phyloP scores from a whole-genome alignment of 768 basidiomycete genomes.

The Exsudoporus frostii region DNA sequence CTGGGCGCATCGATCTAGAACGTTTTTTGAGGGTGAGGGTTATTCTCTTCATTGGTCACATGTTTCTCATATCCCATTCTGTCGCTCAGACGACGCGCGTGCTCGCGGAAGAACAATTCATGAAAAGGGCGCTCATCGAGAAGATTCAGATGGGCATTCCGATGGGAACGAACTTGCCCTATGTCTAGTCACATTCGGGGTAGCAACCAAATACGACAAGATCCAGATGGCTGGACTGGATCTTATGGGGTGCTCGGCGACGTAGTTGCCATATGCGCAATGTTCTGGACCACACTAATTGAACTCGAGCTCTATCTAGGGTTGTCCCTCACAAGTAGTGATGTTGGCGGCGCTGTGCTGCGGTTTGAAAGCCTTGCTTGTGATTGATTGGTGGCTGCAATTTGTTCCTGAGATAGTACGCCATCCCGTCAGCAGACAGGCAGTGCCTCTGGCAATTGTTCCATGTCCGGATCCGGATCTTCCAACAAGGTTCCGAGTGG shows the following conservation, averaged over 20 bases:
- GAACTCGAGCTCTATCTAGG: conserved; percentile 23
- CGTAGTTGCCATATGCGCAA: conserved; percentile 36
- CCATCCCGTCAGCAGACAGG: conserved; percentile 22
- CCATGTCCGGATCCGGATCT: conserved; percentile 31
- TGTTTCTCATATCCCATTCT: conserved; percentile 14
- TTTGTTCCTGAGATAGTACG: conserved; percentile 26
- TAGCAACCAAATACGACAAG: conserved; percentile 24
- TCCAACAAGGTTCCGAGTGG: conserved; percentile 29
- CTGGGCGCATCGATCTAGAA: conserved; percentile 90
- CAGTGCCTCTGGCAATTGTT: conserved; percentile 32
- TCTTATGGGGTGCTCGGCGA: conserved; percentile 34
- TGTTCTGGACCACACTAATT: conserved; percentile 30
- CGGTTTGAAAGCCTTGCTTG: conserved; percentile 15
- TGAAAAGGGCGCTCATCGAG: conserved; percentile 92
- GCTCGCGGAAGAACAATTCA: conserved; percentile 93
- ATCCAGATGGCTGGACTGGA: conserved; percentile 24
- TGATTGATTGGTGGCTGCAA: conserved; percentile 29
- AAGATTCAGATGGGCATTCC: conserved; percentile 73
- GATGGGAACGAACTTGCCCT: conserved; percentile 41
- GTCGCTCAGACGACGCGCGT: conserved; percentile 68
- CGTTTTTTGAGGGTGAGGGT: conserved; percentile 81
- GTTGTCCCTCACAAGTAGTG: conserved; percentile 13
- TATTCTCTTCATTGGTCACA: conserved; percentile 16
- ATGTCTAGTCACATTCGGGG: conserved; percentile 40
- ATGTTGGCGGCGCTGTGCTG: conserved; percentile 21